A percentile compares a stretch with the other conserved stretches of the same genome.
Evolutionary conservation across 2,329 filamentous ascomycete species (phyloP).

Genomic region (Geosmithia flava): DNA sequence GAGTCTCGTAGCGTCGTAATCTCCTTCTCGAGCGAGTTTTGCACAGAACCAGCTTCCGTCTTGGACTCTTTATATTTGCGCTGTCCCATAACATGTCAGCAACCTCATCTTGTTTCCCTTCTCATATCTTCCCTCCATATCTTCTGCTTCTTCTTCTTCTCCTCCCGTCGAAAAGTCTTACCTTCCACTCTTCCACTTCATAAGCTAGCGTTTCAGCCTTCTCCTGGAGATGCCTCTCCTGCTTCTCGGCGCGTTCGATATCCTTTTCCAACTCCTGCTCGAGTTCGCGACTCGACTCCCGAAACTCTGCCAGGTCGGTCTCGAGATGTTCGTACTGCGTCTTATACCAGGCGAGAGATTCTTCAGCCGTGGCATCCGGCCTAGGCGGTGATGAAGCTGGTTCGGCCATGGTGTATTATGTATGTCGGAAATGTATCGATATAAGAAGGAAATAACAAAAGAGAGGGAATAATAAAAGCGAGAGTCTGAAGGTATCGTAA

Average conservation of each 20-base stretch:
- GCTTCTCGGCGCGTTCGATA: slow-evolving; percentile 87
- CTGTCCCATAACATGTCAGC: slow-evolving; percentile 27
- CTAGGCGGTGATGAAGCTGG: slow-evolving; percentile 50
- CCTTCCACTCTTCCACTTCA: slow-evolving; percentile 98
- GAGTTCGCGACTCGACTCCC: slow-evolving; percentile 84
- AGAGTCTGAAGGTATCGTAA: neutral
- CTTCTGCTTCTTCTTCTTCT: neutral
- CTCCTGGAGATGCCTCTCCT: slow-evolving; percentile 73
- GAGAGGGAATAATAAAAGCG: neutral
- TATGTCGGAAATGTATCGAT: neutral
- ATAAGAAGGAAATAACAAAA: neutral
- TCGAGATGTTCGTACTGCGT: slow-evolving; percentile 88
- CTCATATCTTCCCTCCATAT: neutral
- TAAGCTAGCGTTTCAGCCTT: slow-evolving; percentile 76
- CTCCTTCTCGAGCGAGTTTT: slow-evolving; percentile 85
- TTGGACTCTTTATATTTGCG: slow-evolving; percentile 96
- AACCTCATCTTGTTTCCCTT: neutral
- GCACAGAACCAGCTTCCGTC: slow-evolving; percentile 69
- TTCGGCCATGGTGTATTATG: slow-evolving; percentile 34
- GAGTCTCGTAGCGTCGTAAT: slow-evolving; percentile 81
- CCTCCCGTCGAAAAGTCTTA: slow-evolving; percentile 20
- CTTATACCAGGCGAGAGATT: slow-evolving; percentile 91
- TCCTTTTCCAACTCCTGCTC: slow-evolving; percentile 94
- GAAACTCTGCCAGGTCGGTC: slow-evolving; percentile 83
- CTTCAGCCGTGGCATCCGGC: slow-evolving; percentile 45